Evolutionary conservation across 139 green algal genomes (phyloP).

Genomic region (Chlorella vulgaris): DNA sequence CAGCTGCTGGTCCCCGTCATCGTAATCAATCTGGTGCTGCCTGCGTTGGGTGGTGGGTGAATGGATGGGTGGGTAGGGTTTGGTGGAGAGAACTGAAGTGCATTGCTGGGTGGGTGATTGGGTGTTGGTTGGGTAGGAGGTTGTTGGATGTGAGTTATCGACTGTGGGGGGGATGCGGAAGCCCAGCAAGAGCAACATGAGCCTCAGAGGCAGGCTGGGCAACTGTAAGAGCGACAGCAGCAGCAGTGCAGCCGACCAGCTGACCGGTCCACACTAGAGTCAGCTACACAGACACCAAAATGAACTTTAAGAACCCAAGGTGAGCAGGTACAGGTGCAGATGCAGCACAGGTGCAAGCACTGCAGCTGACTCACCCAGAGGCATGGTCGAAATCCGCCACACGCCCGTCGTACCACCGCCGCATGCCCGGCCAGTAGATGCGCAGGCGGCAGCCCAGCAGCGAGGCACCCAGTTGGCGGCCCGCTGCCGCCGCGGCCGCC

Average conservation of each 20-base stretch:
- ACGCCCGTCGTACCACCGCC: conserved; percentile 16
- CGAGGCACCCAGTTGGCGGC: not conserved
- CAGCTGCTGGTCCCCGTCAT: conserved; percentile 24
- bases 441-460: conserved; percentile 10
- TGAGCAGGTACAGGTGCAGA: too few relatives aligned
- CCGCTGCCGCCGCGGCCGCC: not conserved
- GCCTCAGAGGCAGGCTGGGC: too few relatives aligned
- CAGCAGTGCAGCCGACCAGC: too few relatives aligned
- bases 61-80: not conserved
- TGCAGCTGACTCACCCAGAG: not conserved
- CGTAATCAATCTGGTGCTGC: conserved; percentile 12
- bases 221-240: too few relatives aligned
- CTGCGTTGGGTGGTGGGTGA: not conserved
- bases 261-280: too few relatives aligned
- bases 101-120: not conserved
- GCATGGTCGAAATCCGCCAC: not conserved
- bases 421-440: conserved; percentile 15
- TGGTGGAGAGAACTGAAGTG: not conserved
- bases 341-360: not conserved
- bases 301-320: too few relatives aligned
- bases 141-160: too few relatives aligned
- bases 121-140: too few relatives aligned
- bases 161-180: too few relatives aligned
- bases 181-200: too few relatives aligned
- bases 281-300: too few relatives aligned